A percentile compares a stretch with the other conserved stretches of the same genome.
These are phyloP conservation scores for Solanum etuberosum DNA, from an alignment of 257 asterid species.

Conservation along the genomic window DNA sequence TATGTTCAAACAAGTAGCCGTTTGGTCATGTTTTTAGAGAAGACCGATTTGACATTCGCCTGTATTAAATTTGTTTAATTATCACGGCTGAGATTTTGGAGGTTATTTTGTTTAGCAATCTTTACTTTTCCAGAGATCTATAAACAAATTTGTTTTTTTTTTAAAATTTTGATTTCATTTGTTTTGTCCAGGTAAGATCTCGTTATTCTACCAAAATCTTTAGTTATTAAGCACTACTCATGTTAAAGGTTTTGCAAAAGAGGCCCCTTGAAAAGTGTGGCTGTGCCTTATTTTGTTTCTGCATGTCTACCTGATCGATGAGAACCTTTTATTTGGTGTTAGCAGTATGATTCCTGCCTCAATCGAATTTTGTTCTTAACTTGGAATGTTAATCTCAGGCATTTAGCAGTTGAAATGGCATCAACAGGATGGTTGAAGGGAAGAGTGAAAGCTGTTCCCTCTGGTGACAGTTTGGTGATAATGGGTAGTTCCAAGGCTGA, in stretches of 20 bases:
- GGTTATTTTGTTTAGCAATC: background rate
- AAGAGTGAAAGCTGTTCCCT: slow-evolving; percentile 86
- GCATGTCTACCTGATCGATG: background rate
- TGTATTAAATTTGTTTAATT: background rate
- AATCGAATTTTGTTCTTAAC: background rate
- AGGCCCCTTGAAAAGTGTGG: background rate
- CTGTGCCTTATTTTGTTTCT: background rate
- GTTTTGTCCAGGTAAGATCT: background rate
- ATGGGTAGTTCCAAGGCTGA: slow-evolving; percentile 80
- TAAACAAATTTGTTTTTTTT: background rate
- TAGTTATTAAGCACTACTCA: background rate
- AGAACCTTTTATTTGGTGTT: background rate
- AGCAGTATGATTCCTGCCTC: background rate
- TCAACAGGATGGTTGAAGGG: slow-evolving; percentile 87
- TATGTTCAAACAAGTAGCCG: background rate
- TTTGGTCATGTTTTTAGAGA: background rate
- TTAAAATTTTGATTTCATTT: background rate
- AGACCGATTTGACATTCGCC: background rate
- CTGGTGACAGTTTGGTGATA: slow-evolving; percentile 87
- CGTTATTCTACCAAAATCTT: background rate
- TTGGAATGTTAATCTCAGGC: slow-evolving; percentile 16
- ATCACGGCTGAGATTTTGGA: background rate
- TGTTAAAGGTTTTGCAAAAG: background rate
- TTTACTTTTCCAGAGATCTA: background rate
- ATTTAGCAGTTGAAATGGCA: slow-evolving; percentile 86